Evolutionary conservation across 768 basidiomycete species (phyloP).

Genomic region (Collybiopsis confluens): DNA sequence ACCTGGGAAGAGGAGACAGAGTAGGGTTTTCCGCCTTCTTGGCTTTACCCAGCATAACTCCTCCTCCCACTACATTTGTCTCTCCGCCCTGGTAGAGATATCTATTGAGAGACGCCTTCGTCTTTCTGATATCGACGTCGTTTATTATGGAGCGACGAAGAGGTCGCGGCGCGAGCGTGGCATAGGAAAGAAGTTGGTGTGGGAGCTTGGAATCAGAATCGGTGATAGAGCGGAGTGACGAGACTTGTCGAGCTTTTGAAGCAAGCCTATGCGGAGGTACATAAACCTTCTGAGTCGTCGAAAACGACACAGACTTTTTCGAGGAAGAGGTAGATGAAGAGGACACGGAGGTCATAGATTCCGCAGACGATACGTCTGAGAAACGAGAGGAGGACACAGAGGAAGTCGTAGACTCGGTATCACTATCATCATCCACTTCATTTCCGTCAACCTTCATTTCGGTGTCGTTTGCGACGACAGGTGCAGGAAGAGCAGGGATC

Average conservation of each 20-base stretch:
- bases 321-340: not conserved
- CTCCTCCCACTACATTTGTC: constrained; percentile 5
- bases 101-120: not conserved
- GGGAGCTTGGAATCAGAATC: not conserved
- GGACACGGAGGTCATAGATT: constrained; percentile 6
- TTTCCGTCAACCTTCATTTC: not conserved
- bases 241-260: too few species aligned
- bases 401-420: not conserved
- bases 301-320: too few species aligned
- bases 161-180: not conserved
- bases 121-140: not conserved
- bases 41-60: constrained; percentile 2
- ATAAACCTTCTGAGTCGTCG: not conserved
- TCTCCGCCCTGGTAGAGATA: constrained; percentile 5
- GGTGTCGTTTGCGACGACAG: not conserved
- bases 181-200: not conserved
- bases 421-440: not conserved
- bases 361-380: constrained; percentile 1
- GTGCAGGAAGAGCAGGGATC: not conserved
- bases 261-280: not conserved
- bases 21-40: not conserved
- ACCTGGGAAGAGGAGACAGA: not conserved
- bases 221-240: not conserved
- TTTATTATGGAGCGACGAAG: not conserved
- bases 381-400: constrained; percentile 1